Conservation (phyloP, 2,329 filamentous ascomycete genomes). For the Fusarium lyarnte region DNA sequence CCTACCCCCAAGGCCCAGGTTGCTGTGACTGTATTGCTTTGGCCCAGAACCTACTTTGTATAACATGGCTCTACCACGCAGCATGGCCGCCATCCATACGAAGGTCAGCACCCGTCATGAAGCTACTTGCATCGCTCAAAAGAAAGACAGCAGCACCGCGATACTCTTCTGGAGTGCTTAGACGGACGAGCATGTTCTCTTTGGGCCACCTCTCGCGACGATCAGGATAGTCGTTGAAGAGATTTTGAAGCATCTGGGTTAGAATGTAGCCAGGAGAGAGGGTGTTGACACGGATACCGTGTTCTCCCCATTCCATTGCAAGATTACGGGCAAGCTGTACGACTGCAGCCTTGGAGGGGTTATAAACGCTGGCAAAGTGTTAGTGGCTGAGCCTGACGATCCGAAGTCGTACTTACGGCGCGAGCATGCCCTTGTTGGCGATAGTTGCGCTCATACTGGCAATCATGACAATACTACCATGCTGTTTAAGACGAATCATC, state of each 20-base stretch:
- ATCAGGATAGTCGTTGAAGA: slow-evolving; percentile 81
- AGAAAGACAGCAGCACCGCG: slow-evolving; percentile 78
- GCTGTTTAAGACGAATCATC: slow-evolving; percentile 67
- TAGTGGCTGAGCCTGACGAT: not conserved
- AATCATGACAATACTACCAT: slow-evolving; percentile 73
- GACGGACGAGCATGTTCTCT: slow-evolving; percentile 83
- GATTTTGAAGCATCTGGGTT: slow-evolving; percentile 82
- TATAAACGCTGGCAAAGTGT: slow-evolving; percentile 67
- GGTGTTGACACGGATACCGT: slow-evolving; percentile 82
- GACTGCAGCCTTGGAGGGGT: slow-evolving; percentile 79
- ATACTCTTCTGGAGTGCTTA: slow-evolving; percentile 75
- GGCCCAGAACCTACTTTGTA: not conserved
- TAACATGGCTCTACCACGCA: slow-evolving; percentile 60
- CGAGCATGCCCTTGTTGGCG: slow-evolving; percentile 69
- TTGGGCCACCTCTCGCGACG: slow-evolving; percentile 74
- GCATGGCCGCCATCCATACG: slow-evolving; percentile 77
- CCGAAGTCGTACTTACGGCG: slow-evolving; percentile 60
- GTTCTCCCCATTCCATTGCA: slow-evolving; percentile 75
- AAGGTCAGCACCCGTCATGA: slow-evolving; percentile 79
- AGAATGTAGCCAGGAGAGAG: slow-evolving; percentile 84
- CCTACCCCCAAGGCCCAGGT: not conserved
- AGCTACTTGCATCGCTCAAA: slow-evolving; percentile 74
- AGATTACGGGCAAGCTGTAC: slow-evolving; percentile 76
- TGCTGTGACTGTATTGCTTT: not conserved
- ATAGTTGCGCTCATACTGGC: slow-evolving; percentile 76